phyloP scores from a whole-genome alignment of 2,329 filamentous ascomycete genomes.

The Diaporthe nobilis region DNA sequence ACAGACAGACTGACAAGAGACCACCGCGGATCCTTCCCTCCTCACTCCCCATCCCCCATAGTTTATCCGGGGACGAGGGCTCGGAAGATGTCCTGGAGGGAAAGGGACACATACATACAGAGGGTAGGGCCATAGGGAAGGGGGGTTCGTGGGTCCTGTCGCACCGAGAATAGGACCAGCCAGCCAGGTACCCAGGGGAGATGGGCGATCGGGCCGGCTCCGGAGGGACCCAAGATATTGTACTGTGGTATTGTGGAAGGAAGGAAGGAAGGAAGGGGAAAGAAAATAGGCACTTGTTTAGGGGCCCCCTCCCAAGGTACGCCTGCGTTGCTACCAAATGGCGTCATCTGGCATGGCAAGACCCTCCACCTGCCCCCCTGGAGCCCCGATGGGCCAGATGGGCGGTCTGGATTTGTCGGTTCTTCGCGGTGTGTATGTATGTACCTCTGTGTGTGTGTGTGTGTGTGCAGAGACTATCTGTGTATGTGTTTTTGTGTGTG shows the following conservation, averaged over 20 bases:
- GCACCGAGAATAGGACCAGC: neutral
- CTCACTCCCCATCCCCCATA: neutral
- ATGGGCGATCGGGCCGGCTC: constrained; percentile 31
- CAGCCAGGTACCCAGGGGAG: neutral
- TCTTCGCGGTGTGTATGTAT: neutral
- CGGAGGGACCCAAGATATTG: constrained; percentile 4
- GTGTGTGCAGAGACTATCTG: neutral
- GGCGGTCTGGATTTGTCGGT: constrained; percentile 22
- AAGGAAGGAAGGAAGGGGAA: neutral
- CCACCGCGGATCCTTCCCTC: neutral
- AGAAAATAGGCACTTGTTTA: neutral
- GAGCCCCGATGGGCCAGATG: neutral
- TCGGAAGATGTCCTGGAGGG: constrained; percentile 35
- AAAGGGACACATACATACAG: neutral
- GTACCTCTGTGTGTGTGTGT: neutral
- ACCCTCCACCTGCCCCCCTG: neutral
- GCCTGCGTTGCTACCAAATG: constrained; percentile 25
- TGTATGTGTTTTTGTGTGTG: neutral
- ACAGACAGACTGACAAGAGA: neutral
- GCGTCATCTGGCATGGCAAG: constrained; percentile 28
- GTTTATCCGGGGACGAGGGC: constrained; percentile 24
- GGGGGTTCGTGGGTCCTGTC: neutral
- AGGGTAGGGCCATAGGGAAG: neutral
- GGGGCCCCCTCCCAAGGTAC: neutral
- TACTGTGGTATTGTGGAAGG: neutral